A percentile compares a stretch with the other conserved stretches of the same genome.
Evolutionary conservation across 768 basidiomycete genomes (phyloP).

Genomic region (Tricholoma hemisulphureum): DNA sequence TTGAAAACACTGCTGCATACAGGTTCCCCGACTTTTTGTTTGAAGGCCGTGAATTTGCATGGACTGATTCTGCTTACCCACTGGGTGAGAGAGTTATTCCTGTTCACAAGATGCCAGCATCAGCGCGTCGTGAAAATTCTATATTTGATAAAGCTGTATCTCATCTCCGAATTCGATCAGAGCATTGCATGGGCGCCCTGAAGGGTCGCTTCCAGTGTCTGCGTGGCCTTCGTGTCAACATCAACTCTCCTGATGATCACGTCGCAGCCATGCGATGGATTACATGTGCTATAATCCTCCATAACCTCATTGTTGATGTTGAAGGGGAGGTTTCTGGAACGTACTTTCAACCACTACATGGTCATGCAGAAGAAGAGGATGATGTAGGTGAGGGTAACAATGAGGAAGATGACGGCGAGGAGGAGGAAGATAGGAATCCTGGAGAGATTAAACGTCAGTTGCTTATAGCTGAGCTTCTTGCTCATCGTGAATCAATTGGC

Average conservation of each 20-base stretch:
- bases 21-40: constrained; percentile 18
- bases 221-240: constrained; percentile 27
- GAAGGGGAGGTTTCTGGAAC: constrained; percentile 20
- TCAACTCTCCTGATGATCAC: constrained; percentile 21
- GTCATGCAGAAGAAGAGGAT: no score
- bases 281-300: constrained; percentile 33
- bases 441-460: no score
- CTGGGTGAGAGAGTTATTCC: no score
- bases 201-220: constrained; percentile 26
- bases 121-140: no score
- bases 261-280: constrained; percentile 28
- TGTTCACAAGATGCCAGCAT: no score
- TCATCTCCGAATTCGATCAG: constrained; percentile 25
- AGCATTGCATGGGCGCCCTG: constrained; percentile 34
- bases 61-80: no score
- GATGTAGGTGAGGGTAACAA: no score
- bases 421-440: no score
- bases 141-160: constrained; percentile 26
- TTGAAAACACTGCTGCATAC: constrained; percentile 9
- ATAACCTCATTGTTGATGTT: constrained; percentile 34
- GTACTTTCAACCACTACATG: no score
- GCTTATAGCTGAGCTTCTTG: no score
- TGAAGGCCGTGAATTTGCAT: constrained; percentile 14
- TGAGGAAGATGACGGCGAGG: no score
- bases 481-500: no score